Conservation (phyloP, 2,329 filamentous ascomycete genomes). For the Pyrenophora tritici-repentis region DNA sequence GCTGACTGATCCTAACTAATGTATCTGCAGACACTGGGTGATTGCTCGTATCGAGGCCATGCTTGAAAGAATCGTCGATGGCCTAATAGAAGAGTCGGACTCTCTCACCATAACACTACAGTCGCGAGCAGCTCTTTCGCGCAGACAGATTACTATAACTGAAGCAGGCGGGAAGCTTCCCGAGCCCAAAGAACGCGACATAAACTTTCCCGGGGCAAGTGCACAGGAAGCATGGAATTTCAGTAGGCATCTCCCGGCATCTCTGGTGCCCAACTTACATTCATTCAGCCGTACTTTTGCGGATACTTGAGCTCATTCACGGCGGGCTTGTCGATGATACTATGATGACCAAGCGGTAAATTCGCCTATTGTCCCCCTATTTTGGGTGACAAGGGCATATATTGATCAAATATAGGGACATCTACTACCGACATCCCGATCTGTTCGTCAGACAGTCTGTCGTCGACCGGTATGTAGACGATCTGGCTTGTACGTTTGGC, state of each 20-base stretch:
- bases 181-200: constrained; percentile 23
- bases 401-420: constrained; percentile 61
- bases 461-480: constrained; percentile 75
- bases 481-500: constrained; percentile 71
- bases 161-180: constrained; percentile 10
- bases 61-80: constrained; percentile 58
- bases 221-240: constrained; percentile 64
- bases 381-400: background rate
- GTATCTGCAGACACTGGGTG: constrained; percentile 40
- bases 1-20: constrained; percentile 7
- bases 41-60: constrained; percentile 62
- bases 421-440: constrained; percentile 77
- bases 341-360: constrained; percentile 62
- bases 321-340: constrained; percentile 55
- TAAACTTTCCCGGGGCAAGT: constrained; percentile 61
- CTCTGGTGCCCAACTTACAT: constrained; percentile 9
- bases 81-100: constrained; percentile 55
- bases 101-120: constrained; percentile 57
- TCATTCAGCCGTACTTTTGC: constrained; percentile 57
- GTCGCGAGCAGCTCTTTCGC: constrained; percentile 34
- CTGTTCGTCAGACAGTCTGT: constrained; percentile 71
- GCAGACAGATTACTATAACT: constrained; percentile 17
- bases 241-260: constrained; percentile 42
- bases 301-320: constrained; percentile 61
- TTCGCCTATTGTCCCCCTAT: too few species aligned